These are phyloP conservation scores for Arabidopsis suecica DNA, from an alignment of 345 rosid species.

Conservation along the genomic window DNA sequence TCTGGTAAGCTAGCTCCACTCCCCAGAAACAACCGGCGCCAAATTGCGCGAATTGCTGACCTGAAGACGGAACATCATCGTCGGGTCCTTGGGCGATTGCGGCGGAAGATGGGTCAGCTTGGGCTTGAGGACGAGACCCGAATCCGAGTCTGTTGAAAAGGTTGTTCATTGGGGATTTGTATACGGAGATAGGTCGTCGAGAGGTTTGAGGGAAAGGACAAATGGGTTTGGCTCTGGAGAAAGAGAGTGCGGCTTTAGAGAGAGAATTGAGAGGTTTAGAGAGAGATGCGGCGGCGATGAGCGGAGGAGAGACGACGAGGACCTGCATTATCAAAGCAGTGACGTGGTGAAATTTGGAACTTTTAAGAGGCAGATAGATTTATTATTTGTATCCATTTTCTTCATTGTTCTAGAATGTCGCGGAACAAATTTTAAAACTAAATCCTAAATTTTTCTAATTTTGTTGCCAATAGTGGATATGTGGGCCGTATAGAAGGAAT, in stretches of 20 bases:
- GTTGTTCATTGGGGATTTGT: slow-evolving; percentile 46
- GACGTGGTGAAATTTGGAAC: slow-evolving; percentile 32
- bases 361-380: neutral
- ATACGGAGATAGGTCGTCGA: slow-evolving; percentile 40
- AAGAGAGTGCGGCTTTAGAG: slow-evolving; percentile 34
- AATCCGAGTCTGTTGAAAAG: slow-evolving; percentile 45
- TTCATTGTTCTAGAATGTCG: neutral
- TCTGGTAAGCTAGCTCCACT: slow-evolving; percentile 79
- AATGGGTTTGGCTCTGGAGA: slow-evolving; percentile 31
- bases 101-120: slow-evolving; percentile 40
- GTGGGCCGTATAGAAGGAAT: neutral
- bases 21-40: slow-evolving; percentile 99
- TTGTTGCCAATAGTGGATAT: neutral
- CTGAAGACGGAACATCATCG: slow-evolving; percentile 58
- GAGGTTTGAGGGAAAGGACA: slow-evolving; percentile 38
- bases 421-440: too few species aligned
- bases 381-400: slow-evolving; percentile 3
- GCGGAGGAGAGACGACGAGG: slow-evolving; percentile 67
- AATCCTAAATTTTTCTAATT: too few species aligned
- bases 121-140: slow-evolving; percentile 47
- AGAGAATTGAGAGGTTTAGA: slow-evolving; percentile 32
- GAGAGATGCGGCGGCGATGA: slow-evolving; percentile 50
- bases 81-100: slow-evolving; percentile 69
- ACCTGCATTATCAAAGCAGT: slow-evolving; percentile 68
- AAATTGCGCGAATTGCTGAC: slow-evolving; percentile 72